These are phyloP conservation scores for Hemisphaericaspora lyxosophila DNA, from an alignment of 1,139 yeast genomes.

Conservation along the genomic window DNA sequence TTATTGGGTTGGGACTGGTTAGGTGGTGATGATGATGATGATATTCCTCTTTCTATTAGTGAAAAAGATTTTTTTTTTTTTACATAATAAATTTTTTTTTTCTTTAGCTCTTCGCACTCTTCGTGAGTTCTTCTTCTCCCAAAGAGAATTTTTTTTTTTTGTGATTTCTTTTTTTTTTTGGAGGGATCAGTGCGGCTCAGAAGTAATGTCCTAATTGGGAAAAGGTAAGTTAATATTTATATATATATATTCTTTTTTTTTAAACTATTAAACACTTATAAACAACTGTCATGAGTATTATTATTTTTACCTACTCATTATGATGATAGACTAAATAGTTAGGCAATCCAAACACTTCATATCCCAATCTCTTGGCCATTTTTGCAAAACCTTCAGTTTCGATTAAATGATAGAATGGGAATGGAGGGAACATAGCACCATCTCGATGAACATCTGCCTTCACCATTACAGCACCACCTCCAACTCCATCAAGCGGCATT, in stretches of 20 bases:
- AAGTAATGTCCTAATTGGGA: too few relatives aligned
- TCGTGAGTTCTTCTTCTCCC: constrained; percentile 9
- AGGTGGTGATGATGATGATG: too few relatives aligned
- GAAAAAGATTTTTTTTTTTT: too few relatives aligned
- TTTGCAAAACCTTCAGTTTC: constrained; percentile 98
- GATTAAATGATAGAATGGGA: constrained; percentile 93
- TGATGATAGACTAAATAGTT: constrained; percentile 88
- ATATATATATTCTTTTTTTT: background rate
- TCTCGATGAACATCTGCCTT: constrained; percentile 98
- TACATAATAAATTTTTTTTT: too few relatives aligned
- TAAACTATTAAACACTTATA: background rate
- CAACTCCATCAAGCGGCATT: constrained; percentile 93
- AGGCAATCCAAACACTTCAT: constrained; percentile 89
- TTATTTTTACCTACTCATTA: constrained; percentile 59
- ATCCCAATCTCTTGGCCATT: constrained; percentile 94
- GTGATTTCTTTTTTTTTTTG: constrained; percentile 5
- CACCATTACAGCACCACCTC: constrained; percentile 93
- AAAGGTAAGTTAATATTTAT: too few relatives aligned
- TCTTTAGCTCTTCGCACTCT: constrained; percentile 11
- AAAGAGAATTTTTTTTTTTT: constrained; percentile 4
- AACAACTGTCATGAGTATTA: too few relatives aligned
- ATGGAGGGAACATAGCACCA: constrained; percentile 99
- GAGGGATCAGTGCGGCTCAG: constrained; percentile 7
- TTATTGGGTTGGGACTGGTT: background rate
- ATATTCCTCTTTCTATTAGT: too few relatives aligned